phyloP scores from a whole-genome alignment of 495 filamentous ascomycete genomes.

The Trypethelium eluteriae region DNA sequence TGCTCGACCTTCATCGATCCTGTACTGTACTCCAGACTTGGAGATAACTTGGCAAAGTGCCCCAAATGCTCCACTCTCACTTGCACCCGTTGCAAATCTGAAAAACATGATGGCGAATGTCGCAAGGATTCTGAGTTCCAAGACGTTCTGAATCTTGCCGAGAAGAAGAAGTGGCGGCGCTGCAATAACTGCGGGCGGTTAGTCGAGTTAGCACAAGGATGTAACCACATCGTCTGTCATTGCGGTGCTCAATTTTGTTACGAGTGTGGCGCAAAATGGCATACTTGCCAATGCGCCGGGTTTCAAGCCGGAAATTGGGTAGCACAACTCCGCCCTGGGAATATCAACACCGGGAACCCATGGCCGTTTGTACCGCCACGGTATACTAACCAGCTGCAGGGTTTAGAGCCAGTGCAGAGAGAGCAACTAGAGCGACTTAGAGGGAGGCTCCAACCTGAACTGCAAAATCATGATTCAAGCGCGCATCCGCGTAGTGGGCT shows the following conservation, averaged over 20 bases:
- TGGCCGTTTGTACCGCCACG: too few species aligned
- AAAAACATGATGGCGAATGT: constrained; percentile 33
- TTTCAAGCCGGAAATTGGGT: too few species aligned
- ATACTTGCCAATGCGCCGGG: too few species aligned
- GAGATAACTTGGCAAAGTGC: constrained; percentile 14
- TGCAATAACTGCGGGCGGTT: constrained; percentile 37
- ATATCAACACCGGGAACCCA: too few species aligned
- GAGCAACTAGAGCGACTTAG: too few species aligned
- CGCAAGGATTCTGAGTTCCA: constrained; percentile 35
- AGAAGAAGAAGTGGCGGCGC: constrained; percentile 38
- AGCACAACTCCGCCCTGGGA: too few species aligned
- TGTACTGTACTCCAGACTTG: not conserved
- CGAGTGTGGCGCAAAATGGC: constrained; percentile 40
- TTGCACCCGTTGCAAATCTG: constrained; percentile 18
- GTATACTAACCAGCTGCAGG: too few species aligned
- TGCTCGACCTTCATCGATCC: constrained; percentile 18
- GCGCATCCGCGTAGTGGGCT: too few species aligned
- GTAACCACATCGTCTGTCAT: constrained; percentile 46
- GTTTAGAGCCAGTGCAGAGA: too few species aligned
- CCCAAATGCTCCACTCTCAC: constrained; percentile 11
- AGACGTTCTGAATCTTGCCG: constrained; percentile 34
- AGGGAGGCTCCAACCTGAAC: too few species aligned
- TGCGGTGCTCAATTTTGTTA: constrained; percentile 55
- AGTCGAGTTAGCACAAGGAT: constrained; percentile 41
- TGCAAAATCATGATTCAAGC: too few species aligned